phyloP scores from a whole-genome alignment of 2,329 filamentous ascomycete species.

The Arthrobotrys sphaeroides region DNA sequence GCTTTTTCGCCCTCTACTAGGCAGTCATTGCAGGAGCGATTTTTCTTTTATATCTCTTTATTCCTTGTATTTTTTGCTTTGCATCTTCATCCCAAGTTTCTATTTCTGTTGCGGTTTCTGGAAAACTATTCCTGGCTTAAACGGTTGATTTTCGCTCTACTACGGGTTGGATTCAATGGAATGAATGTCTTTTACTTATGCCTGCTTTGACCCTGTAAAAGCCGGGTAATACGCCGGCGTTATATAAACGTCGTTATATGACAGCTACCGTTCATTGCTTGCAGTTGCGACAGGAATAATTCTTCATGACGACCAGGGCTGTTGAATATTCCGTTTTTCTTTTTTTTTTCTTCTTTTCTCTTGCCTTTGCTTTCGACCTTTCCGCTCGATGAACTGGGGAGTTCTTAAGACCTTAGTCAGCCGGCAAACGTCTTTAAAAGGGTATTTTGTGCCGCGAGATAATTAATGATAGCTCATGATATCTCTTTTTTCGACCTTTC shows the following conservation, averaged over 20 bases:
- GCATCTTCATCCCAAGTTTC: neutral
- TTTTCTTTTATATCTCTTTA: neutral
- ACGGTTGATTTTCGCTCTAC: neutral
- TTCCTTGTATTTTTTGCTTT: neutral
- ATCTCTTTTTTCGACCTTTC: neutral
- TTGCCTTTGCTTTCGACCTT: neutral
- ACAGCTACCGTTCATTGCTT: neutral
- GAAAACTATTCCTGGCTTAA: neutral
- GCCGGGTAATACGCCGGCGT: constrained; percentile 34
- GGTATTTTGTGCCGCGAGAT: constrained; percentile 12
- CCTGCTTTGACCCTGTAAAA: constrained; percentile 18
- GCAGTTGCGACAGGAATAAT: neutral
- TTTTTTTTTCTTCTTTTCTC: neutral
- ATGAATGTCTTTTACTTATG: constrained; percentile 7
- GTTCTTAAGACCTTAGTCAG: constrained; percentile 2
- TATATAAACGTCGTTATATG: neutral
- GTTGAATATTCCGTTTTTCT: neutral
- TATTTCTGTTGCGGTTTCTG: constrained; percentile 21
- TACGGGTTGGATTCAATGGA: constrained; percentile 7
- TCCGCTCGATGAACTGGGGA: too few relatives aligned
- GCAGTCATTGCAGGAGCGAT: neutral
- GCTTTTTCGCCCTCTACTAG: neutral
- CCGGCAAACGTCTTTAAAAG: neutral
- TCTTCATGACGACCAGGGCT: constrained; percentile 4
- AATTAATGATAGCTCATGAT: constrained; percentile 8